phyloP scores from a whole-genome alignment of 495 filamentous ascomycete species.

The Evansstolkia leycettana region DNA sequence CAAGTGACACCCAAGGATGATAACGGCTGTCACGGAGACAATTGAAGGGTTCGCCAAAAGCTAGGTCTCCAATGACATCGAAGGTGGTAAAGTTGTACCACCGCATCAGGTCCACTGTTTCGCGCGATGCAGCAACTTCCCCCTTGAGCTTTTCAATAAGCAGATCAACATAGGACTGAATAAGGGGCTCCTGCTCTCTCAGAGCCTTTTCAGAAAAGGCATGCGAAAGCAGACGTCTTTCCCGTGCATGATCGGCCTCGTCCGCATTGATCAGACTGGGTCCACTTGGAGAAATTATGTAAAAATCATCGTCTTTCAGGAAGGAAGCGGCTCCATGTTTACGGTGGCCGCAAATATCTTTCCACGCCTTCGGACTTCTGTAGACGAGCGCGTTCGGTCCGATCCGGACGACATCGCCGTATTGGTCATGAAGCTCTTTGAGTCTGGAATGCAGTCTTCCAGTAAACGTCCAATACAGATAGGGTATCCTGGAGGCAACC shows the following conservation, averaged over 20 bases:
- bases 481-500: conserved; percentile 22
- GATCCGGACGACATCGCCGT: conserved; percentile 43
- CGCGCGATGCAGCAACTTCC: conserved; percentile 5
- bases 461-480: conserved; percentile 10
- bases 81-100: conserved; percentile 53
- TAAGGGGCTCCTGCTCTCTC: conserved; percentile 30
- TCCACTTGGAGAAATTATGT: conserved; percentile 23
- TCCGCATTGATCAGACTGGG: conserved; percentile 21
- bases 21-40: conserved; percentile 35
- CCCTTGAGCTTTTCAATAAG: conserved; percentile 31
- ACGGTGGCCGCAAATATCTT: conserved; percentile 40
- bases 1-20: conserved; percentile 41
- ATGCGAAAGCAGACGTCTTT: conserved; percentile 31
- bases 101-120: conserved; percentile 28
- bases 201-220: conserved; percentile 40
- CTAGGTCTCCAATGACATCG: conserved; percentile 49
- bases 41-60: conserved; percentile 46
- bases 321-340: conserved; percentile 4
- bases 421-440: conserved; percentile 27
- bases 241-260: neutral
- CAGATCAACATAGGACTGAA: conserved; percentile 30
- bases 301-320: conserved; percentile 8
- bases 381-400: conserved; percentile 42
- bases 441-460: conserved; percentile 25
- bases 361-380: conserved; percentile 36